phyloP scores from a whole-genome alignment of 78 protist species.

The Cavenderia fasciculata region DNA sequence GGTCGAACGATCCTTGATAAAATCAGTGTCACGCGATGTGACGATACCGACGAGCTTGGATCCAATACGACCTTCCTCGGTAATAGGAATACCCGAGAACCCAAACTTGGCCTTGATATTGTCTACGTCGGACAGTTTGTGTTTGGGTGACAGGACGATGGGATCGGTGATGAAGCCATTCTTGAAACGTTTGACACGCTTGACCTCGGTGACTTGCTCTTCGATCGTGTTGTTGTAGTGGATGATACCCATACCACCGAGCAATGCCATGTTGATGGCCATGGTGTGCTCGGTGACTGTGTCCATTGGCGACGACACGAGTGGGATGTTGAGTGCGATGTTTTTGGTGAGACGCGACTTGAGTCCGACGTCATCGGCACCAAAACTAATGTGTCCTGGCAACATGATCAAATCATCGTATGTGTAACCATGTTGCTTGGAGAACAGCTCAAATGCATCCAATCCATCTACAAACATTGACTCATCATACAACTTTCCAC shows the following conservation, averaged over 20 bases:
- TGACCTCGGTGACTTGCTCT: slow-evolving; percentile 88
- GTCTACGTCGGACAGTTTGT: slow-evolving; percentile 81
- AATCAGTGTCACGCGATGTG: slow-evolving; percentile 92
- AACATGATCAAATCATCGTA: slow-evolving; percentile 77
- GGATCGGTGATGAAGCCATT: slow-evolving; percentile 94
- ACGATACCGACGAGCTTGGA: slow-evolving; percentile 92
- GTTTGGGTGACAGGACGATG: slow-evolving; percentile 75
- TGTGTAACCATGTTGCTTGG: slow-evolving; percentile 68
- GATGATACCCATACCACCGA: slow-evolving; percentile 96
- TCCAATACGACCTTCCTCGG: slow-evolving; percentile 79
- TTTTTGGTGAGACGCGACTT: slow-evolving; percentile 54
- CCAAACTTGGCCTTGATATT: slow-evolving; percentile 86
- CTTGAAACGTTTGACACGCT: slow-evolving; percentile 84
- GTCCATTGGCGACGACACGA: slow-evolving; percentile 94
- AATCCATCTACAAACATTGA: slow-evolving; percentile 49
- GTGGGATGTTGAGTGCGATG: slow-evolving; percentile 75
- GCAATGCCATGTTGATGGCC: slow-evolving; percentile 96
- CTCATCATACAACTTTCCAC: slow-evolving; percentile 8
- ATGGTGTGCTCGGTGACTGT: slow-evolving; percentile 93
- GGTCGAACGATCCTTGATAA: slow-evolving; percentile 68
- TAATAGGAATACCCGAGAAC: slow-evolving; percentile 94
- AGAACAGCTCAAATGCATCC: slow-evolving; percentile 42
- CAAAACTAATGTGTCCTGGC: slow-evolving; percentile 78
- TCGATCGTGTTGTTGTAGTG: slow-evolving; percentile 91
- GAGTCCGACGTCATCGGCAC: slow-evolving; percentile 58